Evolutionary conservation across 2,329 filamentous ascomycete genomes (phyloP).

Genomic region (Cytospora piceae): DNA sequence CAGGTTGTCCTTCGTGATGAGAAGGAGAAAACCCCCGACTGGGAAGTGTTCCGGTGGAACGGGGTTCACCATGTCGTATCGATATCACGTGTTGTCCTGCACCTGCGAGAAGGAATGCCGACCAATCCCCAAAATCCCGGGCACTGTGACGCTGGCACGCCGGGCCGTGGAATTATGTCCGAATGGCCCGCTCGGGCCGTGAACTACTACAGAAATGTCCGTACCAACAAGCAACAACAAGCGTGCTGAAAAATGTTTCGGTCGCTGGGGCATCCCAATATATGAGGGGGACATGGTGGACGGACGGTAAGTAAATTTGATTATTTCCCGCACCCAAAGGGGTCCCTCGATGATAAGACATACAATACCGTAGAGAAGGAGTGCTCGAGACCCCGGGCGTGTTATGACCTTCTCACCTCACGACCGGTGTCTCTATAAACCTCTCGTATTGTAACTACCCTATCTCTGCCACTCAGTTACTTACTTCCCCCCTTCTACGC

Average conservation of each 20-base stretch:
- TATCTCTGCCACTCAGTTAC: background rate
- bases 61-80: background rate
- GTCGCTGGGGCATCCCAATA: background rate
- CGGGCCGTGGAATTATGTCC: background rate
- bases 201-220: background rate
- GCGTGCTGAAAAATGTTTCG: background rate
- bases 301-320: background rate
- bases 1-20: too few species aligned
- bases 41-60: too few species aligned
- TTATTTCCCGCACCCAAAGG: background rate
- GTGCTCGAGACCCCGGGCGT: background rate
- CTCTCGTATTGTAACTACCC: background rate
- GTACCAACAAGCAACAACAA: background rate
- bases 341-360: background rate
- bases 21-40: too few species aligned
- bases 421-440: background rate
- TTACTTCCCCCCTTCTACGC: background rate
- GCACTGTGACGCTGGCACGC: too few species aligned
- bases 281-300: background rate
- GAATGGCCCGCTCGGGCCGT: background rate
- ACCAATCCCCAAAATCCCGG: background rate
- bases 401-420: background rate
- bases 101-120: background rate
- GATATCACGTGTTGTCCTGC: background rate
- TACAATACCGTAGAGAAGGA: background rate